Percentiles rank a stretch among this genome's conserved stretches.
Conservation (phyloP, 371 early-diverging fungal species). For the Gilbertella persicaria region DNA sequence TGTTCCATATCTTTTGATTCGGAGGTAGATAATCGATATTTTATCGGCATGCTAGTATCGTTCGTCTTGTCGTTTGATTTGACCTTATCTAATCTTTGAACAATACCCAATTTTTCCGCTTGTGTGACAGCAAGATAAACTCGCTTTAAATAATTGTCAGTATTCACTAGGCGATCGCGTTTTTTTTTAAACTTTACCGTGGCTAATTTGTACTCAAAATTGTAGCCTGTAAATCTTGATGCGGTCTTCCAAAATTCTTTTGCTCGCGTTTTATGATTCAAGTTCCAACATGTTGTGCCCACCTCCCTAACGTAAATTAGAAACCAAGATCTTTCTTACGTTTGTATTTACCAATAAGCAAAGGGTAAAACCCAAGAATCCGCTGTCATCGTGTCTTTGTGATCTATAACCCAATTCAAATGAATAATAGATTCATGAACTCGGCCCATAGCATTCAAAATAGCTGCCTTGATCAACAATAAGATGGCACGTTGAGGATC, state of each 20-base stretch:
- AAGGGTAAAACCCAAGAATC: conserved; percentile 64
- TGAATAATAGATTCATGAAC: conserved; percentile 43
- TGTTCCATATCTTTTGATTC: no score
- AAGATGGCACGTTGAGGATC: conserved; percentile 40
- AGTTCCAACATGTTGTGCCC: conserved; percentile 43
- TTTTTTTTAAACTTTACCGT: conserved; percentile 26
- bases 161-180: not conserved
- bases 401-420: conserved; percentile 63
- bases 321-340: not conserved
- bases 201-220: conserved; percentile 45
- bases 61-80: no score
- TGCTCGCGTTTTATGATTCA: conserved; percentile 35
- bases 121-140: conserved; percentile 13
- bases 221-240: conserved; percentile 33
- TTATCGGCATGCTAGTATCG: not conserved
- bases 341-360: conserved; percentile 51
- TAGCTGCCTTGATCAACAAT: conserved; percentile 41
- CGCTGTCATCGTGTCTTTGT: conserved; percentile 37
- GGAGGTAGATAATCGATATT: no score
- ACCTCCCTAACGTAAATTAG: conserved; percentile 32
- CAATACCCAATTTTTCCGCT: conserved; percentile 6
- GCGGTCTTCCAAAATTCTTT: conserved; percentile 42
- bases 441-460: conserved; percentile 41
- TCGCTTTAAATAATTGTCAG: conserved; percentile 8
- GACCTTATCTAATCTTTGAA: not conserved